phyloP scores from a whole-genome alignment of 768 basidiomycete species.

The Tricholoma sp. region DNA sequence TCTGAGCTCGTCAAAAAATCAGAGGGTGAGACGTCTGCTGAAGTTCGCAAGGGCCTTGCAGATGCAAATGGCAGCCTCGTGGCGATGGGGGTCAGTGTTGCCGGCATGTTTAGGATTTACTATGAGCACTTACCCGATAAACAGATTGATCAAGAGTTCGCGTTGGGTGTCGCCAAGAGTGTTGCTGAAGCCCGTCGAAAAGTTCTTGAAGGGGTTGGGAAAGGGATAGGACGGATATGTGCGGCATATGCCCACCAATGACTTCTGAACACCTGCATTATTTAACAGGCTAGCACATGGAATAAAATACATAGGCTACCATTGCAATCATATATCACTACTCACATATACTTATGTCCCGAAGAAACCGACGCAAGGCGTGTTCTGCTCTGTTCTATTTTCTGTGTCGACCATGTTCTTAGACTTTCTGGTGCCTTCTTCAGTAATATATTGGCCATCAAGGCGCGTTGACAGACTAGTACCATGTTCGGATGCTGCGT shows the following conservation, averaged over 20 bases:
- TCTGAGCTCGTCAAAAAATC: slow-evolving; percentile 41
- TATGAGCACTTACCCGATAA: slow-evolving; percentile 4
- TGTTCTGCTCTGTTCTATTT: too few relatives aligned
- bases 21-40: slow-evolving; percentile 48
- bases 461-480: too few relatives aligned
- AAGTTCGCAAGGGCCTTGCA: slow-evolving; percentile 47
- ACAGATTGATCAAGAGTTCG: slow-evolving; percentile 64
- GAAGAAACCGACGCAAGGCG: too few relatives aligned
- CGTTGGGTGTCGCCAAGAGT: slow-evolving; percentile 56
- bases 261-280: background rate
- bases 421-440: too few relatives aligned
- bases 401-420: too few relatives aligned
- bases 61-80: slow-evolving; percentile 38
- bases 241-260: slow-evolving; percentile 16
- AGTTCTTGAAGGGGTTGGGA: slow-evolving; percentile 65
- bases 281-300: too few relatives aligned
- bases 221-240: slow-evolving; percentile 35
- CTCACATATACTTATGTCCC: too few relatives aligned
- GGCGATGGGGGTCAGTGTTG: slow-evolving; percentile 29
- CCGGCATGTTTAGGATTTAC: background rate
- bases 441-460: too few relatives aligned
- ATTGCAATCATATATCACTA: too few relatives aligned
- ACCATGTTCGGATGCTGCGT: slow-evolving; percentile 78
- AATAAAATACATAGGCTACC: too few relatives aligned
- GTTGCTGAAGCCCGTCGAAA: slow-evolving; percentile 67